Base-by-base conservation (phyloP, 2,329 filamentous ascomycete genomes). In the Ophiostoma ulmi region DNA sequence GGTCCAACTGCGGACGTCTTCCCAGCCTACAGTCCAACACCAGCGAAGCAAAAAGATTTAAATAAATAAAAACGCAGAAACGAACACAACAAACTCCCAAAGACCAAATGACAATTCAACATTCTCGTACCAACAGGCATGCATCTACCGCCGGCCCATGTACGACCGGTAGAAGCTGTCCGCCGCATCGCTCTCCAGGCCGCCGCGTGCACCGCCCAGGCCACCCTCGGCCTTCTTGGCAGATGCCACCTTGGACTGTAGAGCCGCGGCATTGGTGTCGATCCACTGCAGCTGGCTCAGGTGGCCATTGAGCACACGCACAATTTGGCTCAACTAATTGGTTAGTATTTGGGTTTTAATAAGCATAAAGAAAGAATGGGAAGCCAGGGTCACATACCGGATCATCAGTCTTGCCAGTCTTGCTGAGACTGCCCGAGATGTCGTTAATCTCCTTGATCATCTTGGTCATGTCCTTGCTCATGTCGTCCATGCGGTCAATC, bases 401-500 rank as follows among this genome's bases (percentile, higher is more conserved):
- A 80, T 95, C 92, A 79, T 95, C 92, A 38, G 92, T 87, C 80
- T 96, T 96, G 80, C 87, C 90, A 72, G 91, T 93, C 85, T 96
- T 97, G 85, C 89, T 94, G 74, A 99, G 83, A 35, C 90, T 93
- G 70, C 91, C 87, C n/a, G 92, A 95, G 73, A 96, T 94, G 75
- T 90, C 88, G 78, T 99, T 99, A 78, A 99, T 97, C 80, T 98
- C 95, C 78, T 97, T 94, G 76, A 99, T 97, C 93, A 99, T 98
- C 81, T 93, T 94, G 67, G 88, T 89, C 73, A 99, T 84, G 78
- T 97, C 93, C 78, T 93, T 92, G 77, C 93, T 93, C 88, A 98
- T 96, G 76, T 97, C 93, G 71, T 97, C 94, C 74, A 99, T 84
- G 74, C 92, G 89, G 78, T 97, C 92, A 13, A 93, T 93, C 74